A percentile compares a stretch with the other conserved stretches of the same genome.
Evolutionary conservation across 192 early-diverging fungal genomes (phyloP).

Genomic region (Backusella sp.): DNA sequence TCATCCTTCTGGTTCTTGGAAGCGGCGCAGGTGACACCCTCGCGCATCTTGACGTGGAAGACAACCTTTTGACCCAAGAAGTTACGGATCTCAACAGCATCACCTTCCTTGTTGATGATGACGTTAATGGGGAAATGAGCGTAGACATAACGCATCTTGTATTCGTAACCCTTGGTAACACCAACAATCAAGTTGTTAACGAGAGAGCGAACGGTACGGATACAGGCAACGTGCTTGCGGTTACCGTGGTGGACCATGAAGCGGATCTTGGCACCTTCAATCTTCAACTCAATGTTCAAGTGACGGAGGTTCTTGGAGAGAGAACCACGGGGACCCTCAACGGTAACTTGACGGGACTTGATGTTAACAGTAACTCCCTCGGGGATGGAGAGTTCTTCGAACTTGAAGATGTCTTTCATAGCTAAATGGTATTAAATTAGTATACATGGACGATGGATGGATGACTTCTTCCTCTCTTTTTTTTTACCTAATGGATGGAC

Average conservation of each 20-base stretch:
- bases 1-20: slow-evolving; percentile 93
- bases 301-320: slow-evolving; percentile 91
- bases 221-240: slow-evolving; percentile 98
- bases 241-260: slow-evolving; percentile 92
- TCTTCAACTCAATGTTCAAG: slow-evolving; percentile 87
- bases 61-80: slow-evolving; percentile 96
- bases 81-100: slow-evolving; percentile 94
- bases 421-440: slow-evolving; percentile 31
- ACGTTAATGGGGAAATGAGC: slow-evolving; percentile 99
- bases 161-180: slow-evolving; percentile 98
- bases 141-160: slow-evolving; percentile 99
- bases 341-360: slow-evolving; percentile 86
- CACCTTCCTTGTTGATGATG: slow-evolving; percentile 75
- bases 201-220: slow-evolving; percentile 94
- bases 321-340: slow-evolving; percentile 92
- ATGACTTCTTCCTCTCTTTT: not conserved
- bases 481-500: too few species aligned
- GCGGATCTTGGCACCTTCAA: slow-evolving; percentile 63
- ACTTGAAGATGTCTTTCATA: slow-evolving; percentile 90
- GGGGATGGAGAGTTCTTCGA: slow-evolving; percentile 88
- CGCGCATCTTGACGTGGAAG: slow-evolving; percentile 82
- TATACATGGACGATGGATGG: not conserved
- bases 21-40: slow-evolving; percentile 78
- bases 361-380: slow-evolving; percentile 79
- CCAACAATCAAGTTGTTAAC: slow-evolving; percentile 97